Evolutionary conservation across 2,329 filamentous ascomycete genomes (phyloP).

Genomic region (Xenoacremonium recifei): DNA sequence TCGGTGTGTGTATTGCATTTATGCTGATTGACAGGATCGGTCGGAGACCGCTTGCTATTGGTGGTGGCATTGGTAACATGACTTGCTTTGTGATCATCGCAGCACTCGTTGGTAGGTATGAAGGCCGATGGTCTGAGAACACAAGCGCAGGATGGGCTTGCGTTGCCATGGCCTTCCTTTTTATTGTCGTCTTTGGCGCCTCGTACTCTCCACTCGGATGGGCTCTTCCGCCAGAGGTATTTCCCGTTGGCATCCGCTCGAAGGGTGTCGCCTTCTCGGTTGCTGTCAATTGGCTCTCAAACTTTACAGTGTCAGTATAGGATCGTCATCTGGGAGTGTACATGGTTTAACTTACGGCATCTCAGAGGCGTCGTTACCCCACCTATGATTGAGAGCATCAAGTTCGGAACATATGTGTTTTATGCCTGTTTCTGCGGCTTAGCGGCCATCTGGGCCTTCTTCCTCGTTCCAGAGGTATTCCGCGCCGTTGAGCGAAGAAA

Average conservation of each 20-base stretch:
- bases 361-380: constrained; percentile 58
- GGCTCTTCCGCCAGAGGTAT: constrained; percentile 56
- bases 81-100: constrained; percentile 25
- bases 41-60: constrained; percentile 22
- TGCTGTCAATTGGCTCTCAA: constrained; percentile 37
- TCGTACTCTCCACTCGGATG: constrained; percentile 55
- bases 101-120: constrained; percentile 23
- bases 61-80: constrained; percentile 25
- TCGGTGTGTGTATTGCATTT: constrained; percentile 41
- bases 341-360: too few relatives aligned
- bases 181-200: constrained; percentile 59
- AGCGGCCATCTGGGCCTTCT: constrained; percentile 47
- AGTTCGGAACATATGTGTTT: constrained; percentile 53
- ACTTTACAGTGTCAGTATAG: constrained; percentile 24
- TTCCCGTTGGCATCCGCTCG: constrained; percentile 57
- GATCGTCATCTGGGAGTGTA: too few relatives aligned
- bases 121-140: constrained; percentile 21
- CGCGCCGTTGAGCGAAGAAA: too few relatives aligned
- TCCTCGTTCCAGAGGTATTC: constrained; percentile 56
- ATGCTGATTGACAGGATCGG: constrained; percentile 37
- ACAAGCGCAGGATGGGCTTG: constrained; percentile 25
- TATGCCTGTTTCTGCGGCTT: constrained; percentile 58
- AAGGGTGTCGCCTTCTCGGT: constrained; percentile 62
- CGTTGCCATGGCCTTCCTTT: constrained; percentile 40
- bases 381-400: constrained; percentile 36